Conservation (phyloP, 2,329 filamentous ascomycete genomes). For the Seiridium cupressi region DNA sequence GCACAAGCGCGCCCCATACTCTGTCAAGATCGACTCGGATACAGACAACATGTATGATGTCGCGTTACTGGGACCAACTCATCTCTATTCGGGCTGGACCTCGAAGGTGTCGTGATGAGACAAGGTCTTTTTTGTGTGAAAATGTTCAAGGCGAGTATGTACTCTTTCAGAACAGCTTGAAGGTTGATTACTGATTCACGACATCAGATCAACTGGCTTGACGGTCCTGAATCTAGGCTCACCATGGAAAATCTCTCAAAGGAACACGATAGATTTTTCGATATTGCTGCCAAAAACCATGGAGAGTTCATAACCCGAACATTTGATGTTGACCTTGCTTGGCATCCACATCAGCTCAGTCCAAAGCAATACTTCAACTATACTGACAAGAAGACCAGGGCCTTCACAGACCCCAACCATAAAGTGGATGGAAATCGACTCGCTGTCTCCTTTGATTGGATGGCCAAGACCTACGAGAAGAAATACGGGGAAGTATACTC, state of each 20-base stretch:
- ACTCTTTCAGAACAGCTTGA: not conserved
- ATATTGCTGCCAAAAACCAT: conserved; percentile 48
- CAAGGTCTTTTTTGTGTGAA: conserved; percentile 65
- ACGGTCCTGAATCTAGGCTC: conserved; percentile 57
- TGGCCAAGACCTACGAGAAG: conserved; percentile 64
- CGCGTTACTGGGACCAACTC: conserved; percentile 63
- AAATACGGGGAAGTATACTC: conserved; percentile 63
- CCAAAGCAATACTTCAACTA: conserved; percentile 60
- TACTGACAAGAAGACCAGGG: conserved; percentile 41
- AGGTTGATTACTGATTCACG: not conserved
- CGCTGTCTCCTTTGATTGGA: conserved; percentile 65
- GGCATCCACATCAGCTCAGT: conserved; percentile 74
- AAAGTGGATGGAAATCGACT: conserved; percentile 68
- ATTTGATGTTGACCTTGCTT: conserved; percentile 68
- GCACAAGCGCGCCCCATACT: conserved; percentile 12
- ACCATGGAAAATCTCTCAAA: conserved; percentile 61
- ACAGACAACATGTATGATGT: conserved; percentile 62
- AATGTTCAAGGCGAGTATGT: conserved; percentile 51
- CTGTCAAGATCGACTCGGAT: conserved; percentile 30
- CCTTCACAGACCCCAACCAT: conserved; percentile 76
- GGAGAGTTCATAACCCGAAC: conserved; percentile 59
- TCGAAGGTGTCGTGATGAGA: conserved; percentile 59
- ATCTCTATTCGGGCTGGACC: conserved; percentile 60
- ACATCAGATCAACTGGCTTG: conserved; percentile 35
- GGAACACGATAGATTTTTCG: conserved; percentile 63